phyloP scores from a whole-genome alignment of 23 red algal species.

The Gracilaria caudata region DNA sequence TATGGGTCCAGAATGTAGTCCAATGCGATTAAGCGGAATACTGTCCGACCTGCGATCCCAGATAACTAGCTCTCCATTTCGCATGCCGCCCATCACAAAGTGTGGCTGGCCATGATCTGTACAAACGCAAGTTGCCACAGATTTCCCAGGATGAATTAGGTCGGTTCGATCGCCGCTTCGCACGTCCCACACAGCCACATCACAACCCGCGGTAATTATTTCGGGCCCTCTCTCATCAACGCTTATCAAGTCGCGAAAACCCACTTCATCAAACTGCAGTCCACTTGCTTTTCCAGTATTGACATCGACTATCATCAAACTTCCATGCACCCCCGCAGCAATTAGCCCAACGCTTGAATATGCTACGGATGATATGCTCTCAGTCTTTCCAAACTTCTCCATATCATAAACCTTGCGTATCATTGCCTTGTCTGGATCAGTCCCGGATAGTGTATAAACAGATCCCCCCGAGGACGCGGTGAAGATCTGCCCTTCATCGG shows the following conservation, averaged over 20 bases:
- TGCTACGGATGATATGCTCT: slow-evolving; percentile 40
- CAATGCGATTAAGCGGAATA: slow-evolving; percentile 54
- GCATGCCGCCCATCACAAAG: slow-evolving; percentile 62
- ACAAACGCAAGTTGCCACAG: slow-evolving; percentile 35
- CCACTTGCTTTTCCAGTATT: slow-evolving; percentile 13
- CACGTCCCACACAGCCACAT: slow-evolving; percentile 60
- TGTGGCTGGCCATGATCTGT: slow-evolving; percentile 55
- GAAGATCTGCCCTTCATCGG: slow-evolving; percentile 36
- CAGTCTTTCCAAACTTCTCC: slow-evolving; percentile 14
- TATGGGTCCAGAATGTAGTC: slow-evolving; percentile 45
- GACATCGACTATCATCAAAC: slow-evolving; percentile 38
- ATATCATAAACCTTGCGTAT: slow-evolving; percentile 36
- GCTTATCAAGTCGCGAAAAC: slow-evolving; percentile 43
- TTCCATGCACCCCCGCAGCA: slow-evolving; percentile 58
- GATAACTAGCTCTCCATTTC: slow-evolving; percentile 49
- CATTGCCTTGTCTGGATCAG: background rate
- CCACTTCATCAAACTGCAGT: slow-evolving; percentile 43
- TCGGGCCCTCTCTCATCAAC: slow-evolving; percentile 57
- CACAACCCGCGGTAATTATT: slow-evolving; percentile 57
- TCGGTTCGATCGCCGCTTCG: slow-evolving; percentile 40
- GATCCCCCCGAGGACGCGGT: slow-evolving; percentile 21
- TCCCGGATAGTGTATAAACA: background rate
- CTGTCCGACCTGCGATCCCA: slow-evolving; percentile 57
- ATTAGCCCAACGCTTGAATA: slow-evolving; percentile 12
- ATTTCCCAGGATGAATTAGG: slow-evolving; percentile 18